Base-by-base conservation (phyloP, 2,329 filamentous ascomycete genomes). In the Chaetoscypha palmicola region DNA sequence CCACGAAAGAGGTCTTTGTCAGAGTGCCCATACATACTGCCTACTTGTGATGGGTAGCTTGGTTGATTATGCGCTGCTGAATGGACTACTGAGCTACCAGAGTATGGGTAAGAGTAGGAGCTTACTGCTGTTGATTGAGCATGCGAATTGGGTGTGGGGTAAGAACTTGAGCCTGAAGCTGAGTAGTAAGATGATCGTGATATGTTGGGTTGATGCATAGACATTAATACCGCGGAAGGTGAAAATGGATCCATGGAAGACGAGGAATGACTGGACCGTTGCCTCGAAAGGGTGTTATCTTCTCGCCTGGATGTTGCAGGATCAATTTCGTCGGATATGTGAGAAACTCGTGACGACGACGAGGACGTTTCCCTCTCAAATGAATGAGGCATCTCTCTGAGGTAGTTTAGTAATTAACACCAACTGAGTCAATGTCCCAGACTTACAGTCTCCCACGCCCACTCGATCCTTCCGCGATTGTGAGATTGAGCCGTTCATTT, bases 401-500 rank as follows among this genome's bases (percentile, higher is more conserved):
- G 35, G 12, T 24, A 33, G 34, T 41, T 44, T 5, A 33, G 14
- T 14, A 38, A 17, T 33, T 42, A 16, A 9, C 31, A 11, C 23
- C 19, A 5, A n/a, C 5, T 11, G 4, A 14, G 16, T 10, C 14
- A 21, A 9, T 19, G 19, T 10, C 24, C 17, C 4, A 24, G n/a
- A 50, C 55, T 40, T 45, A 58, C 57, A 59, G 41, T 49, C 54
- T 51, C 22, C 54, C 55, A 40, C 55, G 40, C 3, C 57, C 55
- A 48, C 54, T 58, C 4, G 51, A 51, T 4, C 56, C 55, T 41
- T 58, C 56, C 2, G 57, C 55, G 41, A 59, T 58, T 5, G 46
- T 50, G 3, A 59, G 46, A 35, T 52, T 50, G 14, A 59, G 46
- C 11, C 53, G 40, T 41, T 58, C 56, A 38, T 58, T 59, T 40